Evolutionary conservation across 1,139 yeast species (phyloP).

Genomic region (Geotrichum histeridarum): DNA sequence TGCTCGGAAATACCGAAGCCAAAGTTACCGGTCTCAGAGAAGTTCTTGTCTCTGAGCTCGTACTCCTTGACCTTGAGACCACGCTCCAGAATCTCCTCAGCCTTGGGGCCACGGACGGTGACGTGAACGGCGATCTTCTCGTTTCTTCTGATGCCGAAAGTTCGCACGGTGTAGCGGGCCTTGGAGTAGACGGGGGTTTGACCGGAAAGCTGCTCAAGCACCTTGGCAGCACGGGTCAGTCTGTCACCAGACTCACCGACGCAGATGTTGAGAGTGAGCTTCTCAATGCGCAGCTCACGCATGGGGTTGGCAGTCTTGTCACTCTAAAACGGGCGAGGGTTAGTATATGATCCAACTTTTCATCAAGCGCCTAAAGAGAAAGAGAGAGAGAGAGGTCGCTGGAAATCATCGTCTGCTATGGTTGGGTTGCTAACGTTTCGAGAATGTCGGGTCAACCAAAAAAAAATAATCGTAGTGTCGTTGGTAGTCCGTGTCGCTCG

Average conservation of each 20-base stretch:
- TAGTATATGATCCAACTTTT: constrained; percentile 5
- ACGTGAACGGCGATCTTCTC: constrained; percentile 99
- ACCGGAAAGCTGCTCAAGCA: constrained; percentile 99
- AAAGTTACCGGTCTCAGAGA: constrained; percentile 98
- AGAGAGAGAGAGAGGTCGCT: background rate
- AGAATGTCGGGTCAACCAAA: background rate
- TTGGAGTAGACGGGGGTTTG: constrained; percentile 99
- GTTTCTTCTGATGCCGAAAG: constrained; percentile 99
- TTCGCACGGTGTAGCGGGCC: constrained; percentile 99
- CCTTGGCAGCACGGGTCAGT: constrained; percentile 99
- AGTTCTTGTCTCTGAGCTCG: constrained; percentile 90
- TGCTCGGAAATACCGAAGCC: constrained; percentile 99
- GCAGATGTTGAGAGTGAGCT: constrained; percentile 98
- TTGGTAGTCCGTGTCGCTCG: no score
- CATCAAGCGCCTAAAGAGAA: background rate
- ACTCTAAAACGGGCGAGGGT: constrained; percentile 19
- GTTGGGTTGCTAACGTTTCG: background rate
- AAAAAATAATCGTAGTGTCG: background rate
- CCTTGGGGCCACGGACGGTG: constrained; percentile 98
- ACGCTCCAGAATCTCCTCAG: constrained; percentile 99
- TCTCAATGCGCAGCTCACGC: constrained; percentile 99
- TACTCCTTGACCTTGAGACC: constrained; percentile 99
- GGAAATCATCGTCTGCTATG: background rate
- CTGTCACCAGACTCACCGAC: constrained; percentile 99
- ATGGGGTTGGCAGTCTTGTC: constrained; percentile 62